These are phyloP conservation scores for Tetracladium maxilliforme DNA, from an alignment of 2,329 filamentous ascomycete species.

Conservation along the genomic window DNA sequence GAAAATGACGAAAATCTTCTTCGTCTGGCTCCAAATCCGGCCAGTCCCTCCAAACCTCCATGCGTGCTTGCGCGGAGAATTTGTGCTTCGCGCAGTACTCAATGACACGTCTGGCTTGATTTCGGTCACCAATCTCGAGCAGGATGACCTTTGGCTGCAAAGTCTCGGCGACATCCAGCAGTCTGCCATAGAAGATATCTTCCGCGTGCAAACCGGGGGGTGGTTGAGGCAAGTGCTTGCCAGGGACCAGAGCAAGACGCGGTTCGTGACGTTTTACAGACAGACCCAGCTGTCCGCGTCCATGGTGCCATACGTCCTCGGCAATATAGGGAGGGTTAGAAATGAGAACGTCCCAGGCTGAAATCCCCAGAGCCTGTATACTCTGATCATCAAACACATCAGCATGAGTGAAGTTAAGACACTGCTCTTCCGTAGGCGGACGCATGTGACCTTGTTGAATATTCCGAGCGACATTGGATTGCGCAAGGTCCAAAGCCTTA, in stretches of 20 bases:
- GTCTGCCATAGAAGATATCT: conserved; percentile 51
- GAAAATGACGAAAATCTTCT: too few relatives aligned
- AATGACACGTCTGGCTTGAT: too few relatives aligned
- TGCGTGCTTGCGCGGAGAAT: conserved; percentile 16
- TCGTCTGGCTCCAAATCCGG: conserved; percentile 25
- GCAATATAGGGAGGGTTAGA: conserved; percentile 93
- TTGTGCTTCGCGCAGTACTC: too few relatives aligned
- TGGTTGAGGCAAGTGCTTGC: too few relatives aligned
- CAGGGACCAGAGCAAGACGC: conserved; percentile 58
- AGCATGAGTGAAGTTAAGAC: too few relatives aligned
- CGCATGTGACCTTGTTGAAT: too few relatives aligned
- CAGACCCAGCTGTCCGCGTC: conserved; percentile 34
- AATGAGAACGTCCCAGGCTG: conserved; percentile 51
- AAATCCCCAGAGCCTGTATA: too few relatives aligned
- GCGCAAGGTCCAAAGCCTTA: conserved; percentile 48
- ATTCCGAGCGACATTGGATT: conserved; percentile 45
- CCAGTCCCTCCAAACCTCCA: conserved; percentile 63
- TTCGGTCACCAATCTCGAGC: conserved; percentile 57
- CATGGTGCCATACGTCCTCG: too few relatives aligned
- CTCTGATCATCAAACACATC: too few relatives aligned
- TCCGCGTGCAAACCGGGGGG: conserved; percentile 15
- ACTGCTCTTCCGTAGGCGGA: too few relatives aligned
- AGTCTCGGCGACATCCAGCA: conserved; percentile 37
- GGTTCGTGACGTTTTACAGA: conserved; percentile 79
- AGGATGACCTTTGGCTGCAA: conserved; percentile 39